Conservation (phyloP, 2,329 filamentous ascomycete genomes). For the Paracorniculantispora psalliotae region DNA sequence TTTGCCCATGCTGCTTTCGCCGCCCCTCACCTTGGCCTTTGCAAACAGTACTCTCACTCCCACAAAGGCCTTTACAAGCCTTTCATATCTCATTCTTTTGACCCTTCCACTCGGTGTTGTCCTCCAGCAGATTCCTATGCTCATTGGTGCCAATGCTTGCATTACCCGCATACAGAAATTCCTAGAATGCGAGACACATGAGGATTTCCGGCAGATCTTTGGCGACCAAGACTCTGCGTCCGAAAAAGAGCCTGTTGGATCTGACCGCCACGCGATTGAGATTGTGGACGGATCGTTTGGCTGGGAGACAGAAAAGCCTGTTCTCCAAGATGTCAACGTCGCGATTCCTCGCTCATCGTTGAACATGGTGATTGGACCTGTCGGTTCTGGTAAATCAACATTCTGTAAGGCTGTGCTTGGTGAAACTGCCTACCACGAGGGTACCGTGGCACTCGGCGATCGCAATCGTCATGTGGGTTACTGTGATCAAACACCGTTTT, state of each 20-base stretch:
- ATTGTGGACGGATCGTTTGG: constrained; percentile 18
- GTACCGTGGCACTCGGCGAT: neutral
- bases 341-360: constrained; percentile 18
- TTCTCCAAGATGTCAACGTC: constrained; percentile 20
- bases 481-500: neutral
- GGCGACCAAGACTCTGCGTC: neutral
- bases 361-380: constrained; percentile 33
- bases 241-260: neutral
- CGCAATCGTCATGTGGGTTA: neutral
- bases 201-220: constrained; percentile 12
- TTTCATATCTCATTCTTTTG: constrained; percentile 20
- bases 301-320: constrained; percentile 20
- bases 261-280: neutral
- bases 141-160: constrained; percentile 10
- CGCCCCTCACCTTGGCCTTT: constrained; percentile 21
- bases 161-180: constrained; percentile 13
- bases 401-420: neutral
- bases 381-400: constrained; percentile 25
- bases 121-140: constrained; percentile 11
- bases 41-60: constrained; percentile 16
- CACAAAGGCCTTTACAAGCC: constrained; percentile 19
- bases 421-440: neutral
- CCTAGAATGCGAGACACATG: constrained; percentile 13
- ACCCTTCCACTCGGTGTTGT: constrained; percentile 12
- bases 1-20: constrained; percentile 27